phyloP scores from a whole-genome alignment of 805 yeast genomes.

The Saccharomycopsis lassenensis region DNA sequence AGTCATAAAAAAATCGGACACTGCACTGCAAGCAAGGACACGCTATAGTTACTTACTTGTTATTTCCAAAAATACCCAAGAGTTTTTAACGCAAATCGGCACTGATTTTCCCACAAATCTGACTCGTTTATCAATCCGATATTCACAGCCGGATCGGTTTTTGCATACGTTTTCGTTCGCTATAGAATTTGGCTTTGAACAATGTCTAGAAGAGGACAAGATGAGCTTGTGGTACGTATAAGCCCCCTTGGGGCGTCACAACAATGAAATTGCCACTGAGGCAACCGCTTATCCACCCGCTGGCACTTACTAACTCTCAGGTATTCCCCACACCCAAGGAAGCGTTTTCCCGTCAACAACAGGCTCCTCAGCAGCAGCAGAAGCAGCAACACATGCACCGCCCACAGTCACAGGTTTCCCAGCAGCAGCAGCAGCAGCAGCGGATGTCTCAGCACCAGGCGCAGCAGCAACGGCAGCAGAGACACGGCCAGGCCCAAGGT shows the following conservation, averaged over 20 bases:
- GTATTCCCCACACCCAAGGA: slow-evolving; percentile 17
- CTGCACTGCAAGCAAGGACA: no score
- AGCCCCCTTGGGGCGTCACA: not conserved
- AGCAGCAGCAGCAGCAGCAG: slow-evolving; percentile 20
- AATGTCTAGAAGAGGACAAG: slow-evolving; percentile 1
- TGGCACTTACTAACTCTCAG: slow-evolving; percentile 1
- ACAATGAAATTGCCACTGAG: not conserved
- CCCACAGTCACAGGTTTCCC: slow-evolving; percentile 19
- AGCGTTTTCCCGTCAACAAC: slow-evolving; percentile 8
- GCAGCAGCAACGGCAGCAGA: no score
- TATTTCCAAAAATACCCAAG: no score
- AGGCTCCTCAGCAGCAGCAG: slow-evolving; percentile 7
- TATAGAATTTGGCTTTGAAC: not conserved
- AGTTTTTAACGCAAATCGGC: no score
- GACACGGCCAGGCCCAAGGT: no score
- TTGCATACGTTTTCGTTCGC: no score
- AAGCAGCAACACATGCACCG: slow-evolving; percentile 20
- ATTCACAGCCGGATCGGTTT: no score
- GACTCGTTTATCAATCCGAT: no score
- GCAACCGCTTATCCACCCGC: not conserved
- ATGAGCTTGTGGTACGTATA: slow-evolving; percentile 11
- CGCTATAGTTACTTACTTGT: no score
- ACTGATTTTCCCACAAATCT: no score
- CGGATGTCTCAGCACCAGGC: slow-evolving; percentile 20
- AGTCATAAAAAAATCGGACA: no score